Evolutionary conservation across 1,139 yeast species (phyloP).

Genomic region (Taphrina flavorubra): DNA sequence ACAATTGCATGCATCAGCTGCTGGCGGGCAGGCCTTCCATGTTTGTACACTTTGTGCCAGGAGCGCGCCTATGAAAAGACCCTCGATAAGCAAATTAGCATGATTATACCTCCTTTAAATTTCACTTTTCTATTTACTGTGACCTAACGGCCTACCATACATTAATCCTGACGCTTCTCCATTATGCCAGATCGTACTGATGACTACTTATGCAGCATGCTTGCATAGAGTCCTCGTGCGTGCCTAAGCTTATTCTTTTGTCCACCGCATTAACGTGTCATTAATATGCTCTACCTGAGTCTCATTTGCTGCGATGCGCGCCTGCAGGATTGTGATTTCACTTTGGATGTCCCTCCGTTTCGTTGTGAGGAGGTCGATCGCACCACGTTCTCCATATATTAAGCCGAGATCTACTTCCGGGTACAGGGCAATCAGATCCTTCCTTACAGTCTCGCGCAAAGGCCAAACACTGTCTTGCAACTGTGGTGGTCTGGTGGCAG

Average conservation of each 20-base stretch:
- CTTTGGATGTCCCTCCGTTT: constrained; percentile 15
- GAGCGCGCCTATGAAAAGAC: too few relatives aligned
- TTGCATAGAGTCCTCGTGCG: too few relatives aligned
- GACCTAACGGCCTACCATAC: too few relatives aligned
- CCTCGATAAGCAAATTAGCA: too few relatives aligned
- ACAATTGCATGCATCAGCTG: too few relatives aligned
- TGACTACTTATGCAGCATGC: too few relatives aligned
- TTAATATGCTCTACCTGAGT: constrained; percentile 18
- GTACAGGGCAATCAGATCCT: constrained; percentile 25
- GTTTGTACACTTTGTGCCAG: too few relatives aligned
- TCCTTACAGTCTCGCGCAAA: constrained; percentile 12
- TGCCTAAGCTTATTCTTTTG: constrained; percentile 11
- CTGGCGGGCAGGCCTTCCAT: too few relatives aligned
- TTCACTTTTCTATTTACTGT: too few relatives aligned
- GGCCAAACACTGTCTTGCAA: constrained; percentile 20
- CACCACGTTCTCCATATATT: constrained; percentile 21
- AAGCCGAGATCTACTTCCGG: constrained; percentile 25
- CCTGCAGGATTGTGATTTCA: constrained; percentile 18
- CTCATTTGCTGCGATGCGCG: constrained; percentile 6
- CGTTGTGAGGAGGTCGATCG: constrained; percentile 22
- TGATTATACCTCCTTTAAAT: too few relatives aligned
- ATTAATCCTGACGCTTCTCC: background rate
- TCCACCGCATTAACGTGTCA: constrained; percentile 18
- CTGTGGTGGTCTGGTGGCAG: constrained; percentile 27
- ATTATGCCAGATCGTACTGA: too few relatives aligned